Conservation (phyloP, 371 early-diverging fungal genomes). For the Rhizopus delemar region DNA sequence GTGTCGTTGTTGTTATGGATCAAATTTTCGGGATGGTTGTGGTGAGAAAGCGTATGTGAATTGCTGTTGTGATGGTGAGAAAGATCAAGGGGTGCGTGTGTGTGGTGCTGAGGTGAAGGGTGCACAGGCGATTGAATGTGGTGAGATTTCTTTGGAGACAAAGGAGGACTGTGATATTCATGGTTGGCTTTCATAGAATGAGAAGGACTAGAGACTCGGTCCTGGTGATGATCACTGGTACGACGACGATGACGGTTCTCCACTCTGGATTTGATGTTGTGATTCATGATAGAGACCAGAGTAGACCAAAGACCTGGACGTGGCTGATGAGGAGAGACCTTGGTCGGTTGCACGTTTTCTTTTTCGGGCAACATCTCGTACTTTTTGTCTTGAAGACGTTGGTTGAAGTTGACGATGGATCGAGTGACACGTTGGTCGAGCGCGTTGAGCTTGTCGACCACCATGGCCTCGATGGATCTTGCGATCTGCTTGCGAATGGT, state of each 20-base stretch:
- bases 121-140: not conserved
- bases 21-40: too few relatives aligned
- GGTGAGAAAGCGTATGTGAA: too few relatives aligned
- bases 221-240: too few relatives aligned
- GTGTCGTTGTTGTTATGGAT: too few relatives aligned
- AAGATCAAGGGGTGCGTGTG: not conserved
- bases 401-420: constrained; percentile 26
- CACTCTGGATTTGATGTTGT: constrained; percentile 26
- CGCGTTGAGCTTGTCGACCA: constrained; percentile 34
- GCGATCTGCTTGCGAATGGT: constrained; percentile 55
- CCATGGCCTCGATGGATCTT: constrained; percentile 44
- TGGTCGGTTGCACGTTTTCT: not conserved
- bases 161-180: not conserved
- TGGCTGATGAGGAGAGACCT: constrained; percentile 16
- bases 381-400: constrained; percentile 24
- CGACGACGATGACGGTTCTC: constrained; percentile 6
- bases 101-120: not conserved
- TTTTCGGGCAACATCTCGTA: constrained; percentile 22
- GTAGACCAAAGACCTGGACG: constrained; percentile 27
- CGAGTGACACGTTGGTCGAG: constrained; percentile 40
- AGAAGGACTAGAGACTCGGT: too few relatives aligned
- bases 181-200: not conserved
- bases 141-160: not conserved
- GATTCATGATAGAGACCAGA: constrained; percentile 26
- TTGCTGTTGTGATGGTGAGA: too few relatives aligned